Evolutionary conservation across 768 basidiomycete genomes (phyloP).

Genomic region (Leccinum longicurvipes): DNA sequence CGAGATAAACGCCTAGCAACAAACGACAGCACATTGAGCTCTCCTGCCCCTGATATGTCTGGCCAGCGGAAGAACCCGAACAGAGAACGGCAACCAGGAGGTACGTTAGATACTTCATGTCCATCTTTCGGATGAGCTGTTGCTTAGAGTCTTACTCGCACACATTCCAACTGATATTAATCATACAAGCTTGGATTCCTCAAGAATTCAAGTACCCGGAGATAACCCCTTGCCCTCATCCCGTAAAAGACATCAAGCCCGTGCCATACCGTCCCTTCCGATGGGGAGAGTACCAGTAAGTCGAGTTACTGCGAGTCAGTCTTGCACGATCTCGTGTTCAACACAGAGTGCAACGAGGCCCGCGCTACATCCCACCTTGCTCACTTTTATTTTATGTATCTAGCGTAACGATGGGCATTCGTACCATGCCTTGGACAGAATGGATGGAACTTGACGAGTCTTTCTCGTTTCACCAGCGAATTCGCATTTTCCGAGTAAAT

Average conservation of each 20-base stretch:
- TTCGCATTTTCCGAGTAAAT: conserved; percentile 53
- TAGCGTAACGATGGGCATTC: conserved; percentile 73
- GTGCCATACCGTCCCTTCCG: conserved; percentile 70
- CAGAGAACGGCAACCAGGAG: conserved; percentile 24
- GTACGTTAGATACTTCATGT: conserved; percentile 20
- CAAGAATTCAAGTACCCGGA: conserved; percentile 50
- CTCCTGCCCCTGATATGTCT: background rate
- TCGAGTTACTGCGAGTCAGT: conserved; percentile 3
- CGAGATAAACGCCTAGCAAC: background rate
- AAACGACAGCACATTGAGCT: background rate
- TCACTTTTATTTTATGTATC: background rate
- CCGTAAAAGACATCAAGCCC: conserved; percentile 47
- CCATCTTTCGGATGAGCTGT: background rate
- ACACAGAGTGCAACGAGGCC: background rate
- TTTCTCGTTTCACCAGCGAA: conserved; percentile 52
- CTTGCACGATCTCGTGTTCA: background rate
- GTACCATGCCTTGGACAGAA: conserved; percentile 65
- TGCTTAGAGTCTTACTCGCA: background rate
- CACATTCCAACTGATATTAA: background rate
- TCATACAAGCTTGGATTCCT: conserved; percentile 50
- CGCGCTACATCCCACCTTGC: background rate
- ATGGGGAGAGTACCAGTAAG: conserved; percentile 67
- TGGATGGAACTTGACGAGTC: conserved; percentile 76
- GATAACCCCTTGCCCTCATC: conserved; percentile 39
- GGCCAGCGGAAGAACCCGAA: conserved; percentile 10